These are phyloP conservation scores for Pythium aquatile DNA, from an alignment of 352 stramenopile species.

Conservation along the genomic window DNA sequence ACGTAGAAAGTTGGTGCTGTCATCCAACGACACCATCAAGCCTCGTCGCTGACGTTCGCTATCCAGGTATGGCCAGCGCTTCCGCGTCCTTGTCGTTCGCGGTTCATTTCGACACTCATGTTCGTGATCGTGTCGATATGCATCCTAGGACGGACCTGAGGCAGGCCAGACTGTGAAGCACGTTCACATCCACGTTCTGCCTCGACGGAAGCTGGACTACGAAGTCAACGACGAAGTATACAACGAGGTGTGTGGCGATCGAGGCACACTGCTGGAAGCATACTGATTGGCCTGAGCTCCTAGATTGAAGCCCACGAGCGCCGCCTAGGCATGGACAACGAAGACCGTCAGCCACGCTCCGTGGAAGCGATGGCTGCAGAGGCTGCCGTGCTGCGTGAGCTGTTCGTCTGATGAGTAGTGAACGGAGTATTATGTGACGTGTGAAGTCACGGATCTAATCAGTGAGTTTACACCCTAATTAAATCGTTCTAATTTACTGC, in stretches of 20 bases:
- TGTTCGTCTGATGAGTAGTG: constrained; percentile 28
- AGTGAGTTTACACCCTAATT: too few species aligned
- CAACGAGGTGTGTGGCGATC: constrained; percentile 49
- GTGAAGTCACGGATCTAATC: too few species aligned
- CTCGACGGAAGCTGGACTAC: constrained; percentile 77
- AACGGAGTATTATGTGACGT: too few species aligned
- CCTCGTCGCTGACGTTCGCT: constrained; percentile 88
- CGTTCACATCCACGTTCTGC: constrained; percentile 94
- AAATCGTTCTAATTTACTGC: too few species aligned
- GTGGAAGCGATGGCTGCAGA: constrained; percentile 83
- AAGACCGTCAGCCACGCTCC: constrained; percentile 66
- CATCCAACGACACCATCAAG: constrained; percentile 69
- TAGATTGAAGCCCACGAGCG: constrained; percentile 68
- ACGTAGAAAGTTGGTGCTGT: constrained; percentile 60
- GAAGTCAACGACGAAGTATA: constrained; percentile 92
- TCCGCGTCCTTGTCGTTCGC: too few species aligned
- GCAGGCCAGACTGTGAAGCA: constrained; percentile 92
- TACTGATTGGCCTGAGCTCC: neutral
- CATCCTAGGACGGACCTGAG: constrained; percentile 67
- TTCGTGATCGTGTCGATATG: neutral
- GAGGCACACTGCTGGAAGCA: neutral
- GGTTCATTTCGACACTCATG: neutral
- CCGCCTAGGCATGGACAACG: constrained; percentile 62
- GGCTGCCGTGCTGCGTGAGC: constrained; percentile 36
- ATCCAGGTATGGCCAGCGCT: constrained; percentile 60